These are phyloP conservation scores for Entomortierella chlamydospora DNA, from an alignment of 192 early-diverging fungal species.

Conservation along the genomic window DNA sequence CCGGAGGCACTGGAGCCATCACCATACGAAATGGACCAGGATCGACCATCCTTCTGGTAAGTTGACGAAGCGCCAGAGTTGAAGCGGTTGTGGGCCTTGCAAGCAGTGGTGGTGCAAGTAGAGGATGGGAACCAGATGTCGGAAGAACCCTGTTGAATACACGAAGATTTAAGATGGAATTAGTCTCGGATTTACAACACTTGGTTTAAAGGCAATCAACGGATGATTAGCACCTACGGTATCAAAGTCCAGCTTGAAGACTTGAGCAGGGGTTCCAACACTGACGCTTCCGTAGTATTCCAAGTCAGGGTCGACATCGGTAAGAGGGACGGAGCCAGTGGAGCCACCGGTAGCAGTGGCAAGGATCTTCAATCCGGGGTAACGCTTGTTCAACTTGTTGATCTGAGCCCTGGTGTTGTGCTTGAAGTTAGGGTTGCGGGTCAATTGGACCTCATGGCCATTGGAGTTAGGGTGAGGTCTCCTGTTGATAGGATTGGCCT, in stretches of 20 bases:
- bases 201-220: too few species aligned
- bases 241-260: constrained; percentile 62
- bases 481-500: constrained; percentile 10
- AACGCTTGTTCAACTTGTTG: constrained; percentile 15
- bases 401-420: constrained; percentile 24
- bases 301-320: constrained; percentile 42
- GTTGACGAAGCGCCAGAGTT: constrained; percentile 61
- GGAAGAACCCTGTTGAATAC: constrained; percentile 54
- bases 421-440: constrained; percentile 9
- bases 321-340: constrained; percentile 6
- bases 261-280: constrained; percentile 74
- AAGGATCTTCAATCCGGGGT: constrained; percentile 10
- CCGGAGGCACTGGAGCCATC: constrained; percentile 66
- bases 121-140: constrained; percentile 70
- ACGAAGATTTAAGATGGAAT: neutral
- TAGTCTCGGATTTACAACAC: neutral
- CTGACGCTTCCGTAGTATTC: constrained; percentile 73
- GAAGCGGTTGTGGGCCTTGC: constrained; percentile 61
- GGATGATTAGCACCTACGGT: constrained; percentile 8
- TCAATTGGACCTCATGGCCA: constrained; percentile 3
- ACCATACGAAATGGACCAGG: constrained; percentile 74
- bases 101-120: constrained; percentile 60
- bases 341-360: too few species aligned
- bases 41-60: constrained; percentile 63
- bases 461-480: neutral